phyloP scores from a whole-genome alignment of 768 basidiomycete species.

The Austroboletus eburneus region DNA sequence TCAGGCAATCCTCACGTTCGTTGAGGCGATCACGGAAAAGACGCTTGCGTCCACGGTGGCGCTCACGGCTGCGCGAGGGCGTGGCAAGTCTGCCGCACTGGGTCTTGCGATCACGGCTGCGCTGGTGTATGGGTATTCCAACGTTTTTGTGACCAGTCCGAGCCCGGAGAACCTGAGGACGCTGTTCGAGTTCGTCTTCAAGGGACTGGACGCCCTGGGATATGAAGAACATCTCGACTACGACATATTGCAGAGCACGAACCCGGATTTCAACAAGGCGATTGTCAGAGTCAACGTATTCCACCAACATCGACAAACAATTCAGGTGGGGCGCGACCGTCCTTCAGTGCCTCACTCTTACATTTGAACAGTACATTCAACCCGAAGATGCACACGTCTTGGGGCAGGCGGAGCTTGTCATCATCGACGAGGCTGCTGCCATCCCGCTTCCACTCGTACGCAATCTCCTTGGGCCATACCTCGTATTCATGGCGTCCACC shows the following conservation, averaged over 20 bases:
- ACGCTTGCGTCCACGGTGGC: slow-evolving; percentile 93
- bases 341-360: slow-evolving; percentile 2
- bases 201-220: slow-evolving; percentile 89
- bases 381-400: slow-evolving; percentile 97
- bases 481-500: slow-evolving; percentile 98
- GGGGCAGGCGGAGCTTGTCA: slow-evolving; percentile 94
- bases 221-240: slow-evolving; percentile 99
- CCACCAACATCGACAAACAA: slow-evolving; percentile 90
- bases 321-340: slow-evolving; percentile 61
- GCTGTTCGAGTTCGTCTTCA: slow-evolving; percentile 96
- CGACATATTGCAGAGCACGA: slow-evolving; percentile 93
- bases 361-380: slow-evolving; percentile 80
- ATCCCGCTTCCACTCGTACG: slow-evolving; percentile 95
- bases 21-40: slow-evolving; percentile 91
- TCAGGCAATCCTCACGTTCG: slow-evolving; percentile 89
- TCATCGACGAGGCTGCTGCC: slow-evolving; percentile 98
- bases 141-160: slow-evolving; percentile 97
- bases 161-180: slow-evolving; percentile 98
- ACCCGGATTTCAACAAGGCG: slow-evolving; percentile 90
- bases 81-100: slow-evolving; percentile 96
- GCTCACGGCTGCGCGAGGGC: slow-evolving; percentile 89
- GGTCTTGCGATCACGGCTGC: slow-evolving; percentile 93
- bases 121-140: slow-evolving; percentile 89
- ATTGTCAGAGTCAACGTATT: slow-evolving; percentile 96
- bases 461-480: slow-evolving; percentile 91